Percentiles rank a stretch among this genome's conserved stretches.
These are phyloP conservation scores for Xylariaceae sp. DNA, from an alignment of 2,329 filamentous ascomycete species.

Conservation along the genomic window DNA sequence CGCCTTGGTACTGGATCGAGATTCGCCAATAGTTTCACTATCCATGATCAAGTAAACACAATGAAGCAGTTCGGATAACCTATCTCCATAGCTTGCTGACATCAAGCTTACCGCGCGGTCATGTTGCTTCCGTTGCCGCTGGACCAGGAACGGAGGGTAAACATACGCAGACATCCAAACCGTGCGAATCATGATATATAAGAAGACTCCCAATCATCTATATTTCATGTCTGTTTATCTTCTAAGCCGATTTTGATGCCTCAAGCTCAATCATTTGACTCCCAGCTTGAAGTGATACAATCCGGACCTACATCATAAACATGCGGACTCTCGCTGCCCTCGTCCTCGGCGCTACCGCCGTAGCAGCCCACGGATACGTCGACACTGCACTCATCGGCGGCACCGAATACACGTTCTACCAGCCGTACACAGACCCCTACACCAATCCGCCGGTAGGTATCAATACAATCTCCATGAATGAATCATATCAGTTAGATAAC, in stretches of 20 bases:
- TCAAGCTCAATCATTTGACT: background rate
- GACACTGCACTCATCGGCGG: conserved; percentile 42
- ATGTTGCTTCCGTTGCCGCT: conserved; percentile 5
- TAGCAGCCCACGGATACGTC: conserved; percentile 46
- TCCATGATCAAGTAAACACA: conserved; percentile 13
- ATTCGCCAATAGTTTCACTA: background rate
- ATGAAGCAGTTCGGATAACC: background rate
- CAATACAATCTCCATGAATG: background rate
- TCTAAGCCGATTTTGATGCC: background rate
- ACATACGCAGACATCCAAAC: background rate
- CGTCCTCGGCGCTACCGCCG: conserved; percentile 35
- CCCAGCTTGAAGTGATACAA: background rate
- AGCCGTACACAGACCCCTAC: conserved; percentile 23
- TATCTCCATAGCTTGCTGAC: background rate
- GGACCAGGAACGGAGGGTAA: background rate
- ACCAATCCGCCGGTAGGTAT: conserved; percentile 20
- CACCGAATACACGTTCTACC: conserved; percentile 36
- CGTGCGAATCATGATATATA: background rate
- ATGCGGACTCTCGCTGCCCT: conserved; percentile 32
- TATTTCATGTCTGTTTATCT: background rate
- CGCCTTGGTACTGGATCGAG: background rate
- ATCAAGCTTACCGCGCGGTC: conserved; percentile 1
- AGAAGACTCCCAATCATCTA: background rate
- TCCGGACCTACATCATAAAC: background rate
- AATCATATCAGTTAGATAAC: background rate